phyloP scores from a whole-genome alignment of 495 filamentous ascomycete genomes.

The Neurospora sp. region DNA sequence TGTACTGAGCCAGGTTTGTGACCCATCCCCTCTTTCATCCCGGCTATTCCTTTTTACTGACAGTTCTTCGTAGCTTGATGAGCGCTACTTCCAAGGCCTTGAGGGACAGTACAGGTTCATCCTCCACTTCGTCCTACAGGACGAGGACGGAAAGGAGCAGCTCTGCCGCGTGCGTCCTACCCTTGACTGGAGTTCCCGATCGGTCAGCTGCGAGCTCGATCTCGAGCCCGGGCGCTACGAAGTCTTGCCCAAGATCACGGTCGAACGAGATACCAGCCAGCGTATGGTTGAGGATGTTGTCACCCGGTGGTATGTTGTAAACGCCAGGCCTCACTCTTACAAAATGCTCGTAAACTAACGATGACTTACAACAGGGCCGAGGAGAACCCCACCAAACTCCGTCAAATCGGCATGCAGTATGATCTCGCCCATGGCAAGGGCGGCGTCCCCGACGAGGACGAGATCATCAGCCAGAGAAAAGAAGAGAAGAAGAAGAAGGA shows the following conservation, averaged over 20 bases:
- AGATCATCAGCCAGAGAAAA: conserved; percentile 41
- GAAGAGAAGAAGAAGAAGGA: conserved; percentile 18
- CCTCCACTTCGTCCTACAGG: conserved; percentile 62
- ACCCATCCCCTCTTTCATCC: neutral
- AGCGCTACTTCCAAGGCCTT: conserved; percentile 61
- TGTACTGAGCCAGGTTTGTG: conserved; percentile 48
- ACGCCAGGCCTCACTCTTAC: neutral
- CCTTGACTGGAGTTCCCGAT: conserved; percentile 47
- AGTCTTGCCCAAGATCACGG: conserved; percentile 63
- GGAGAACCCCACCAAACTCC: conserved; percentile 54
- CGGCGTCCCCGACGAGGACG: conserved; percentile 57
- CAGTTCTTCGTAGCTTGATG: conserved; percentile 36
- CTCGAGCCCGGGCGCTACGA: conserved; percentile 63
- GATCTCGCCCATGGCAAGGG: conserved; percentile 61
- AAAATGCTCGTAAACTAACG: neutral
- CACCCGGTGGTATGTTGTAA: conserved; percentile 25
- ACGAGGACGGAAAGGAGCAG: conserved; percentile 58
- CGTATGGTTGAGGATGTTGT: conserved; percentile 50
- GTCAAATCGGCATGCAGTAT: conserved; percentile 60
- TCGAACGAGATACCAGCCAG: conserved; percentile 33
- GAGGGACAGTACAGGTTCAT: conserved; percentile 57
- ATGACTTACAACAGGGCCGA: conserved; percentile 25
- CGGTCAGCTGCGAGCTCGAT: conserved; percentile 59
- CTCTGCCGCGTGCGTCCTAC: conserved; percentile 57
- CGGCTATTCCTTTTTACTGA: neutral